Conservation (phyloP, 2,329 filamentous ascomycete genomes). For the Tympanopsis confertula region DNA sequence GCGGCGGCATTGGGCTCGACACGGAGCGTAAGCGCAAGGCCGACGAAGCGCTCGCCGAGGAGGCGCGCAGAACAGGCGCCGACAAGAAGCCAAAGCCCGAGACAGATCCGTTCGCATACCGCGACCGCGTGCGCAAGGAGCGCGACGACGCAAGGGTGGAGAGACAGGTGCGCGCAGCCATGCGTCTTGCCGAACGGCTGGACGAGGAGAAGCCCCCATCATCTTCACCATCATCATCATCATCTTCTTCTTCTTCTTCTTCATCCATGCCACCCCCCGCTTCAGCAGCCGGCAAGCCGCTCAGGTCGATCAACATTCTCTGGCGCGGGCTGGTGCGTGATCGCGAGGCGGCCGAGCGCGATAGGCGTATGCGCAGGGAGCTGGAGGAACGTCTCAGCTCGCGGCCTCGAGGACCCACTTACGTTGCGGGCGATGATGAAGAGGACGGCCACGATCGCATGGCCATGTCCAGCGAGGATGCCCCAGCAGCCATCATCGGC, state of each 20-base stretch:
- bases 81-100: not conserved
- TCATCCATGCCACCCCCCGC: too few species aligned
- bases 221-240: too few species aligned
- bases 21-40: not conserved
- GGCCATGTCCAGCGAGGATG: not conserved
- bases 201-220: not conserved
- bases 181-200: not conserved
- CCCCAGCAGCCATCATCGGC: not conserved
- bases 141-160: not conserved
- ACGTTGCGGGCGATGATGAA: not conserved
- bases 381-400: not conserved
- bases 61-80: too few species aligned
- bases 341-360: not conserved
- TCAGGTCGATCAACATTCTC: not conserved
- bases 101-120: not conserved
- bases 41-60: not conserved
- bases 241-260: too few species aligned
- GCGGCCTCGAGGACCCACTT: too few species aligned
- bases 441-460: not conserved
- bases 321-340: not conserved
- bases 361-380: not conserved
- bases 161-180: not conserved
- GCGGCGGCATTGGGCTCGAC: not conserved
- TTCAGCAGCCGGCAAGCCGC: too few species aligned
- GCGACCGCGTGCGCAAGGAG: not conserved